Evolutionary conservation across 345 rosid species (phyloP).

Genomic region (Abelmoschus esculentus): DNA sequence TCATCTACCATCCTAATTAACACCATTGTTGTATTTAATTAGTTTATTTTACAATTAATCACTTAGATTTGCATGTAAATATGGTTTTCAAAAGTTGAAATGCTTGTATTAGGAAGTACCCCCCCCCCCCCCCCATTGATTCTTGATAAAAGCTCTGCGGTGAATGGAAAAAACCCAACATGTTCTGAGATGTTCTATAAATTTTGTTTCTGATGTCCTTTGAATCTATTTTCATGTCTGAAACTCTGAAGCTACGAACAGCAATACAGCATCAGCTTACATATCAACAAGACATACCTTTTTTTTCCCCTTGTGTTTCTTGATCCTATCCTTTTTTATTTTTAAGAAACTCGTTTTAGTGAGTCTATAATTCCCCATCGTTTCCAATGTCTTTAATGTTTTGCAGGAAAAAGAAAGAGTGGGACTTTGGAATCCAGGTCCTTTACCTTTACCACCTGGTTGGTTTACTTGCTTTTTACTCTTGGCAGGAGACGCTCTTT

Average conservation of each 20-base stretch:
- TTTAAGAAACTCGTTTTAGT: background rate
- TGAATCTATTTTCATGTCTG: background rate
- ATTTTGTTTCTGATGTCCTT: background rate
- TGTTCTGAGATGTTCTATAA: background rate
- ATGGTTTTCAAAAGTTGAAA: too few relatives aligned
- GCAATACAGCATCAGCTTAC: background rate
- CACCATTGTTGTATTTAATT: too few relatives aligned
- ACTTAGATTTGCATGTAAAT: too few relatives aligned
- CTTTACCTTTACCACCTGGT: background rate
- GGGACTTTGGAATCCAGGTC: background rate
- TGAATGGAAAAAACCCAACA: background rate
- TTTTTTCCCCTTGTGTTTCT: background rate
- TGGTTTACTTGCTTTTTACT: background rate
- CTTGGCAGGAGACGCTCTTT: background rate
- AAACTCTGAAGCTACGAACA: background rate
- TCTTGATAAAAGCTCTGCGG: background rate
- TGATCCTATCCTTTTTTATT: background rate
- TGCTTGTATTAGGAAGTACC: too few relatives aligned
- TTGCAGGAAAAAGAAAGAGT: background rate
- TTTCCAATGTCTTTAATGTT: constrained; percentile 16
- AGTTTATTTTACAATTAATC: too few relatives aligned
- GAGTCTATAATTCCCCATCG: background rate
- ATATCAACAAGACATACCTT: background rate
- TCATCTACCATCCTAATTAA: too few relatives aligned
- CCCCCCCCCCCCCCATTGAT: background rate